Evolutionary conservation across 306 rosid species (phyloP), one percentile per base, ranked within the genome.

Genomic region (Mucuna pruriens): DNA sequence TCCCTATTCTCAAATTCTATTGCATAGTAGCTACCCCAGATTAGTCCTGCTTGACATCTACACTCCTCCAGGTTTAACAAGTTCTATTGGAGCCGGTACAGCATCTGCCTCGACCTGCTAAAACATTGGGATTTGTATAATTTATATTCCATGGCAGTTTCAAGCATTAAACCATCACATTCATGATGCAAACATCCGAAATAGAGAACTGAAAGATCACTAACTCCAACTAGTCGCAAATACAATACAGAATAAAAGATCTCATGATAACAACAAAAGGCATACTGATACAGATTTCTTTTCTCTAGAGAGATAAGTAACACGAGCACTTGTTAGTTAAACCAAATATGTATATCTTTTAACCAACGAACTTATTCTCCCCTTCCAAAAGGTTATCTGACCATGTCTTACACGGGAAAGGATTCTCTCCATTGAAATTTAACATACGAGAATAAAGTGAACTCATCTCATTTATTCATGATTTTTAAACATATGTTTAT

Each of bases 31-130:
- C 49, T 42, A 51, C 71, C 54, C 52, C 45, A 54, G 36, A 38
- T 63, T 88, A 92, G 66, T 91, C 97, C 77, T 83, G 85, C 90
- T 92, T 92, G 82, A 74, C 62, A 69, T 85, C 82, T 3, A 70
- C 82, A 70, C 82, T 45, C 40, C 85, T 20, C 60, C 86, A 0
- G 81, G 22, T 70, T 87, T 84, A 20, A 58, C 44, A 67, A 84
- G 40, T 62, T 80, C 86, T 20, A 72, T 67, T 22, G 73, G 74
- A 55, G 46, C 84, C 7, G 77, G 75, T 51, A 77, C 91, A 88
- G 80, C 58, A 46, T 84, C 82, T 55, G 78, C 86, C 46, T 70
- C 85, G 19, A 80, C 91, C 95, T 92, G 90, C 65, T 36, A 76
- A 75, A 67, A 64, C 3, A 82, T 75, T 23, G 38, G 58, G 58